Conservation (phyloP, 306 rosid species). For the Cucurbita argyrosperma region DNA sequence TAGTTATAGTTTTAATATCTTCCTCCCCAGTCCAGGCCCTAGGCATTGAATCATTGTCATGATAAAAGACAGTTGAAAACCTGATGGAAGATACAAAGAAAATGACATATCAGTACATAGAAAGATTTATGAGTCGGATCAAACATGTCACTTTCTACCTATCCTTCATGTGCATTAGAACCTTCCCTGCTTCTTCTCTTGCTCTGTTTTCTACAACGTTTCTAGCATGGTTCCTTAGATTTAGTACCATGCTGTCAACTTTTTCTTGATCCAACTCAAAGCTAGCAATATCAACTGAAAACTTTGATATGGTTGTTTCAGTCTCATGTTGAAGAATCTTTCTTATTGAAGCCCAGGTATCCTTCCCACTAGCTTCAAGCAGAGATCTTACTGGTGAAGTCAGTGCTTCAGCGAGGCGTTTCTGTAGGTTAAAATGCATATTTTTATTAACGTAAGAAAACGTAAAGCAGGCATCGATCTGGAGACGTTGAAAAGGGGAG, state of each 20-base stretch:
- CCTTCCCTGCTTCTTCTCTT: slow-evolving; percentile 70
- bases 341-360: slow-evolving; percentile 65
- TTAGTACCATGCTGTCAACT: slow-evolving; percentile 27
- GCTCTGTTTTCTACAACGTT: slow-evolving; percentile 62
- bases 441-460: neutral
- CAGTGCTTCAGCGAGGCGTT: slow-evolving; percentile 40
- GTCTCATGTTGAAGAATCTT: slow-evolving; percentile 58
- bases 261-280: slow-evolving; percentile 63
- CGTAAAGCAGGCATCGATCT: neutral
- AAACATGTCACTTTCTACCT: slow-evolving; percentile 30
- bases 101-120: neutral
- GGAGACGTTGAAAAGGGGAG: neutral
- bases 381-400: slow-evolving; percentile 52
- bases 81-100: slow-evolving; percentile 20
- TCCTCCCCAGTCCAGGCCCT: slow-evolving; percentile 87
- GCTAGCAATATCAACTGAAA: slow-evolving; percentile 36
- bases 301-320: slow-evolving; percentile 30
- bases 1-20: slow-evolving; percentile 68
- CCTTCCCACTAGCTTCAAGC: slow-evolving; percentile 55
- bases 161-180: slow-evolving; percentile 77
- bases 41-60: slow-evolving; percentile 74
- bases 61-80: slow-evolving; percentile 70
- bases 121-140: neutral
- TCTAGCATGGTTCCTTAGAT: slow-evolving; percentile 50
- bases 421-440: slow-evolving; percentile 30